These are phyloP conservation scores for Pisolithus sp. DNA, from an alignment of 768 basidiomycete species.

Conservation along the genomic window DNA sequence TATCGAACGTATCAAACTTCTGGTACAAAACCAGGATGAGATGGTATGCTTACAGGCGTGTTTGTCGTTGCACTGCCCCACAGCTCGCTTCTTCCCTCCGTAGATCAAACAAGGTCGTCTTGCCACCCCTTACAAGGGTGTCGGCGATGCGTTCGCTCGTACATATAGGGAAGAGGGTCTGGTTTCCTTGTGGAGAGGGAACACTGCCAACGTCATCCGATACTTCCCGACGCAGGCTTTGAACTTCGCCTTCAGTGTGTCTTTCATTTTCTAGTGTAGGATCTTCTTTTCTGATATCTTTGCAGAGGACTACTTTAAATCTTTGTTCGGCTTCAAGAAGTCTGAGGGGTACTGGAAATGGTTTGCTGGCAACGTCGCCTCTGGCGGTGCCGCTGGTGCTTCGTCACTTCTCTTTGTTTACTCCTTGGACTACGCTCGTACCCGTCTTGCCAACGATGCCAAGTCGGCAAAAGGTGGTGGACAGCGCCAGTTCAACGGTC, in stretches of 20 bases:
- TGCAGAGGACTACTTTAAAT: constrained; percentile 95
- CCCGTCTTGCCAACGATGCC: constrained; percentile 95
- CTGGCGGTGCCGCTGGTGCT: constrained; percentile 99
- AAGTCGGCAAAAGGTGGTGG: constrained; percentile 93
- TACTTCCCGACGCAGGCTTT: constrained; percentile 99
- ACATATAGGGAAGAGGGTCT: constrained; percentile 96
- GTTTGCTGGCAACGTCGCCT: constrained; percentile 97
- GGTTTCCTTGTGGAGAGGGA: constrained; percentile 95
- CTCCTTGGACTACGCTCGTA: constrained; percentile 99
- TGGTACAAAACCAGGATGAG: constrained; percentile 99
- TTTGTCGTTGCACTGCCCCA: background rate
- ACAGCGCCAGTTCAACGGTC: constrained; percentile 96
- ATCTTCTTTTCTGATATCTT: constrained; percentile 1
- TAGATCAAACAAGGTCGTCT: constrained; percentile 99
- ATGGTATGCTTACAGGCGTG: constrained; percentile 55
- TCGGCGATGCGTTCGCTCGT: constrained; percentile 84
- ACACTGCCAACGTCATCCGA: constrained; percentile 99
- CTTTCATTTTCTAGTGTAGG: background rate
- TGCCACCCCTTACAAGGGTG: constrained; percentile 91
- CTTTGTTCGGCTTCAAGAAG: constrained; percentile 98
- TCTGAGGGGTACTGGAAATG: constrained; percentile 95
- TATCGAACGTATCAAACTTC: constrained; percentile 99
- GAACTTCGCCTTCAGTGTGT: constrained; percentile 99
- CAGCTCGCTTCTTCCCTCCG: background rate
- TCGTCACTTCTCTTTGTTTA: constrained; percentile 98